Conservation (phyloP, 768 basidiomycete species). For the Hebeloma cylindrosporum region DNA sequence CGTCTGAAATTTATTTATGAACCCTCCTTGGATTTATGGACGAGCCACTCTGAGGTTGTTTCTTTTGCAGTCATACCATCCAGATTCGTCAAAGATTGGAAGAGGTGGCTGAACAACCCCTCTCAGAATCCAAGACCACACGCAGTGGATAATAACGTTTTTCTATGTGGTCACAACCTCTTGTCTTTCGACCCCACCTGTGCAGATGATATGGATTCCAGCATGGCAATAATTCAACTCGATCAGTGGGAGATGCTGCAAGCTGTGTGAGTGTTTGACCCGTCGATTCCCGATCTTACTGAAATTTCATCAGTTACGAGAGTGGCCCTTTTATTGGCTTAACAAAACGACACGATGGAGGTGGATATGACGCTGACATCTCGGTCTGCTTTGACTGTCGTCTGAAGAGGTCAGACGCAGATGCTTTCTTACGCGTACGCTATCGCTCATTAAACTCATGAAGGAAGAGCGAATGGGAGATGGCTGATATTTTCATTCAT, state of each 20-base stretch:
- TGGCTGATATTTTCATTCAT: conserved; percentile 63
- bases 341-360: conserved; percentile 27
- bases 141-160: conserved; percentile 56
- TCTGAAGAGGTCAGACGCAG: conserved; percentile 45
- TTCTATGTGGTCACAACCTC: conserved; percentile 67
- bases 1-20: conserved; percentile 64
- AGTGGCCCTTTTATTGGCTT: conserved; percentile 51
- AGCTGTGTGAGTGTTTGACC: conserved; percentile 45
- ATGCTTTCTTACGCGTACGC: conserved; percentile 5
- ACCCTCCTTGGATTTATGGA: conserved; percentile 24
- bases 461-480: conserved; percentile 58
- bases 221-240: conserved; percentile 54
- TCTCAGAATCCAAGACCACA: conserved; percentile 56
- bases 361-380: conserved; percentile 46
- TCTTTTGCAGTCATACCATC: conserved; percentile 60
- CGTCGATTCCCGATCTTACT: conserved; percentile 10
- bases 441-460: background rate
- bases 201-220: conserved; percentile 55
- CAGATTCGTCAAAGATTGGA: conserved; percentile 67
- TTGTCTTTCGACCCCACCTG: conserved; percentile 68
- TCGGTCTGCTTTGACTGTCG: conserved; percentile 64
- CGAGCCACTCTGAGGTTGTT: conserved; percentile 41
- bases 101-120: conserved; percentile 64
- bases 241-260: conserved; percentile 66
- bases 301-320: conserved; percentile 46